Evolutionary conservation across 2,329 filamentous ascomycete species (phyloP).

Genomic region (Aphanoascus verrucosus): DNA sequence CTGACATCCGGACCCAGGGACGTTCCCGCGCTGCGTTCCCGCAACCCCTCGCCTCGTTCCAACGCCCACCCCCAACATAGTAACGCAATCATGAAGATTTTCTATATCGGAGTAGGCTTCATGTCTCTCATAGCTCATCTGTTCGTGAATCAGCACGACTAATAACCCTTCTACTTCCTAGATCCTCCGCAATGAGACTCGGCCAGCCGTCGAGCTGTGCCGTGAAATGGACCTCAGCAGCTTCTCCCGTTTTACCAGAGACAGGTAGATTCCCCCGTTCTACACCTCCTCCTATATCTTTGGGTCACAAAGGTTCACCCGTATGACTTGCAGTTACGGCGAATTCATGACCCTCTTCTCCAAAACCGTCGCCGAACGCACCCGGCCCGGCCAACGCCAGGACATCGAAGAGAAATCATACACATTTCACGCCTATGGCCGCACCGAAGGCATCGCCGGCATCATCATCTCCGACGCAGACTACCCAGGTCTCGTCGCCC

Average conservation of each 20-base stretch:
- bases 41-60: not conserved
- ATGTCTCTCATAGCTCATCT: no score
- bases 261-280: no score
- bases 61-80: not conserved
- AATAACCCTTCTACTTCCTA: conserved; percentile 28
- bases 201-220: conserved; percentile 66
- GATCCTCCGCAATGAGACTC: conserved; percentile 70
- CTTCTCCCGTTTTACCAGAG: conserved; percentile 69
- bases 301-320: conserved; percentile 9
- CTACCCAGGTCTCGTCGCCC: conserved; percentile 38
- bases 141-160: not conserved
- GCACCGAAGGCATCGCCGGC: conserved; percentile 62
- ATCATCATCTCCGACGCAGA: conserved; percentile 58
- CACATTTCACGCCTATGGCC: conserved; percentile 63
- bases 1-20: no score
- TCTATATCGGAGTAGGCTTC: conserved; percentile 68
- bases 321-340: conserved; percentile 36
- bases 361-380: conserved; percentile 79
- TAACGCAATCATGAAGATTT: conserved; percentile 61
- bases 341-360: conserved; percentile 77
- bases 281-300: no score
- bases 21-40: no score
- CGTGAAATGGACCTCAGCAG: conserved; percentile 65
- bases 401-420: conserved; percentile 42
- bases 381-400: conserved; percentile 64